These are phyloP conservation scores for Neofusicoccum sp. DNA, from an alignment of 2,329 filamentous ascomycete genomes.

Conservation along the genomic window DNA sequence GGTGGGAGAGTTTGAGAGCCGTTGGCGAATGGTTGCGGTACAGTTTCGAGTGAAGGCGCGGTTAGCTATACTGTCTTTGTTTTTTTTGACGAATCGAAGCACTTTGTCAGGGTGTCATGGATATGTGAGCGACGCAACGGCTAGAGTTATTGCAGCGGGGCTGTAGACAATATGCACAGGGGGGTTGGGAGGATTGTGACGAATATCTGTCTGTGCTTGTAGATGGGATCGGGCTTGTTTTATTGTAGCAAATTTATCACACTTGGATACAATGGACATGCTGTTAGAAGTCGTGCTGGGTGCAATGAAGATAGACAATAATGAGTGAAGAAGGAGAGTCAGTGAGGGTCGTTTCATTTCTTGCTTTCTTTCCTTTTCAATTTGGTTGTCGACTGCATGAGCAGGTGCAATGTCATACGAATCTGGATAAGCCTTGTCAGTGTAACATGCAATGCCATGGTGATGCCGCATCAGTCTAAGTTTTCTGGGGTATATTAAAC, in stretches of 20 bases:
- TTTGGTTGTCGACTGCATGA: too few species aligned
- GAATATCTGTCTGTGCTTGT: not conserved
- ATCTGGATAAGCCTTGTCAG: too few species aligned
- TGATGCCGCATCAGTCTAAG: too few species aligned
- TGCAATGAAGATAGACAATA: too few species aligned
- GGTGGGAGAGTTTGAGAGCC: constrained; percentile 90
- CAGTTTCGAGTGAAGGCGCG: constrained; percentile 45
- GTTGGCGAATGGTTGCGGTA: constrained; percentile 78
- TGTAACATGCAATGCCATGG: too few species aligned
- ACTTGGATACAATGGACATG: not conserved
- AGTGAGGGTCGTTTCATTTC: not conserved
- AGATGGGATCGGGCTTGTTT: not conserved
- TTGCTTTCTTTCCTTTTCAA: too few species aligned
- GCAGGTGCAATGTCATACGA: too few species aligned
- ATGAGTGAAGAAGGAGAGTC: too few species aligned
- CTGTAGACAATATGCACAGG: not conserved
- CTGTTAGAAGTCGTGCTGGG: too few species aligned
- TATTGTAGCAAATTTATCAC: constrained; percentile 1
- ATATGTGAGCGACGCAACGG: not conserved
- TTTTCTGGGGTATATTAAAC: too few species aligned
- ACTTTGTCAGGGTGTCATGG: not conserved
- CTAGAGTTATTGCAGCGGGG: not conserved
- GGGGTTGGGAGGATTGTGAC: not conserved
- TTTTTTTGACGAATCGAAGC: not conserved
- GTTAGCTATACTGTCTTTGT: not conserved